Evolutionary conservation across 2,329 filamentous ascomycete species (phyloP).

Genomic region (Stagonosporopsis chrysanthemi): DNA sequence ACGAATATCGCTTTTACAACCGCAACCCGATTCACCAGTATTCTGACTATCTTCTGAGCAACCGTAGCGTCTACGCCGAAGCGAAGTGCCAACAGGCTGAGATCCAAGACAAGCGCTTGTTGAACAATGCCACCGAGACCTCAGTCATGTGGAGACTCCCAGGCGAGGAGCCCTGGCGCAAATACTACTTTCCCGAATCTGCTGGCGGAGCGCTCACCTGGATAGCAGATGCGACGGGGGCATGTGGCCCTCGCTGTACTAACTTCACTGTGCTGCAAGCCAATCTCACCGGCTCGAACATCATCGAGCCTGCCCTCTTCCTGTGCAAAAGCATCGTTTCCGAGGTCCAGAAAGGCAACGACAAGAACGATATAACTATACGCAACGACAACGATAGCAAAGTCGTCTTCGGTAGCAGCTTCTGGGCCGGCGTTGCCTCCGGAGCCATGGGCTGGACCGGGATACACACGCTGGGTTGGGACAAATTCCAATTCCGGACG

Average conservation of each 20-base stretch:
- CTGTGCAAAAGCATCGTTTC: conserved; percentile 39
- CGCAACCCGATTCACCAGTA: conserved; percentile 41
- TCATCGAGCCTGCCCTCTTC: conserved; percentile 29
- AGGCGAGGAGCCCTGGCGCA: conserved; percentile 18
- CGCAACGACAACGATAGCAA: conserved; percentile 22
- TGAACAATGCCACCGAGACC: not conserved
- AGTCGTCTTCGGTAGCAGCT: conserved; percentile 37
- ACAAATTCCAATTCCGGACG: conserved; percentile 24
- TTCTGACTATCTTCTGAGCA: conserved; percentile 38
- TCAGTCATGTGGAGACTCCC: conserved; percentile 19
- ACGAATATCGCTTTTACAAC: conserved; percentile 45
- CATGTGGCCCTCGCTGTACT: conserved; percentile 44
- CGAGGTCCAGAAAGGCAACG: conserved; percentile 11
- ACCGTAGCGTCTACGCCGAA: conserved; percentile 29
- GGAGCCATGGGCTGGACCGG: conserved; percentile 47
- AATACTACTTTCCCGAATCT: conserved; percentile 24
- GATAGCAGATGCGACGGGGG: conserved; percentile 27
- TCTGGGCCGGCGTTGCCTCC: conserved; percentile 40
- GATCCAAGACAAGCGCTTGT: conserved; percentile 9
- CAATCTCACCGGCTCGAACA: conserved; percentile 12
- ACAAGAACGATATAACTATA: conserved; percentile 32
- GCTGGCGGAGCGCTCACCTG: conserved; percentile 35
- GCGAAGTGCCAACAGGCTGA: conserved; percentile 36
- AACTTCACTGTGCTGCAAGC: conserved; percentile 44
- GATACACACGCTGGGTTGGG: conserved; percentile 19